Percentiles rank a stretch among this genome's conserved stretches.
Evolutionary conservation across 192 early-diverging fungal species (phyloP).

Genomic region (Chytriomyces hyalinus): DNA sequence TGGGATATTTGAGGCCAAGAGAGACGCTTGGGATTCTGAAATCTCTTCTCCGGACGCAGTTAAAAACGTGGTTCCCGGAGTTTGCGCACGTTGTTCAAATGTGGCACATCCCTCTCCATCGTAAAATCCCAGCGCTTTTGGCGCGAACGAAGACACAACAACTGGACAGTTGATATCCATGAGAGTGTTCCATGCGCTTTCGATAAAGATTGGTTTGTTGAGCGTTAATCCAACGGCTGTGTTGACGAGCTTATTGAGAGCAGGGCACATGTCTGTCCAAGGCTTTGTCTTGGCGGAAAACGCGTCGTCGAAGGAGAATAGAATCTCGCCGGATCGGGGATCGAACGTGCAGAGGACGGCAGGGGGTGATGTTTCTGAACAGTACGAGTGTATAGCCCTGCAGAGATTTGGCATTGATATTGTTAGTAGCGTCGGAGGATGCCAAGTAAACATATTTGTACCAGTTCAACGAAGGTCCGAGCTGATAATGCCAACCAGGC

Average conservation of each 20-base stretch:
- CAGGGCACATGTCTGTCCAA: neutral
- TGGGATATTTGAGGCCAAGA: constrained; percentile 7
- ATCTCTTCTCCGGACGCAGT: neutral
- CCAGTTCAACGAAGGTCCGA: neutral
- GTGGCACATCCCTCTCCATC: neutral
- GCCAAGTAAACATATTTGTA: neutral
- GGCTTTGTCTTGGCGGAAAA: neutral
- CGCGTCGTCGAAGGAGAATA: neutral
- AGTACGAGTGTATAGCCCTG: no score
- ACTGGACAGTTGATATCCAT: neutral
- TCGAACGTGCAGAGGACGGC: neutral
- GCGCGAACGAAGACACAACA: neutral
- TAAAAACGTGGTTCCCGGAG: neutral
- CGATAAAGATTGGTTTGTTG: neutral
- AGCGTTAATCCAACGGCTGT: neutral
- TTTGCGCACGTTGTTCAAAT: neutral
- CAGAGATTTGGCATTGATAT: neutral
- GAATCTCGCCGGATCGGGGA: neutral
- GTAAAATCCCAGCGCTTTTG: neutral
- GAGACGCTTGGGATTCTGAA: neutral
- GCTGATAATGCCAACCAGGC: neutral
- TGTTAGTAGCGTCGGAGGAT: neutral
- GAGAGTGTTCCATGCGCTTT: neutral
- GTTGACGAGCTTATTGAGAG: neutral
- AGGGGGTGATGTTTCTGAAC: no score